A percentile compares a stretch with the other conserved stretches of the same genome.
Evolutionary conservation across 1,139 yeast species (phyloP).

Genomic region (Blastobotrys malaysiensis): DNA sequence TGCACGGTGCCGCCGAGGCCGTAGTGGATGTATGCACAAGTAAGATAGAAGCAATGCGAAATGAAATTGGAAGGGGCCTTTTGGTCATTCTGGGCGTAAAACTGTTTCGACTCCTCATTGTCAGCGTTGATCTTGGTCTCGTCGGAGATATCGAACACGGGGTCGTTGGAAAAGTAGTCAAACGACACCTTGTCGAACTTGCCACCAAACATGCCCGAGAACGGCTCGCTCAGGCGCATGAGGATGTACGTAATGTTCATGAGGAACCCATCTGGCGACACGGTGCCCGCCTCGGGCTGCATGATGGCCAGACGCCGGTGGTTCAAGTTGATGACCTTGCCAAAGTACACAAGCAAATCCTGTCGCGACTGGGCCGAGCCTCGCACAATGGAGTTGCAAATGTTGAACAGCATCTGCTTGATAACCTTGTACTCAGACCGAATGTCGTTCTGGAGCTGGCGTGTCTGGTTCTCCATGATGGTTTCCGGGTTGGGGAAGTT

Average conservation of each 20-base stretch:
- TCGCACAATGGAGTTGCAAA: slow-evolving; percentile 71
- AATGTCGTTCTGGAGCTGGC: slow-evolving; percentile 23
- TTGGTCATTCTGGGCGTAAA: slow-evolving; percentile 33
- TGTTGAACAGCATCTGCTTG: slow-evolving; percentile 46
- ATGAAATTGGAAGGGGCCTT: slow-evolving; percentile 57
- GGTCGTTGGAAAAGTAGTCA: slow-evolving; percentile 48
- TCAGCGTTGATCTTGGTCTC: slow-evolving; percentile 84
- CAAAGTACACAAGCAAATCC: slow-evolving; percentile 61
- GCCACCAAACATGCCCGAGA: slow-evolving; percentile 52
- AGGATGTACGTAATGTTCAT: slow-evolving; percentile 65
- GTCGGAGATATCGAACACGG: slow-evolving; percentile 58
- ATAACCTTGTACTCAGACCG: slow-evolving; percentile 29
- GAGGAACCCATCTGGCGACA: slow-evolving; percentile 80
- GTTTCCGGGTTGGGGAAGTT: slow-evolving; percentile 27
- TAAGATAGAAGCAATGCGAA: slow-evolving; percentile 78
- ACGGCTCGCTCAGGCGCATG: slow-evolving; percentile 74
- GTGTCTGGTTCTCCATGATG: slow-evolving; percentile 21
- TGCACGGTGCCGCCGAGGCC: slow-evolving; percentile 79
- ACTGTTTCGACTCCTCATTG: slow-evolving; percentile 58
- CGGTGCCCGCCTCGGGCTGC: slow-evolving; percentile 62
- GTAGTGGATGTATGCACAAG: slow-evolving; percentile 75
- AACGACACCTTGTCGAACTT: slow-evolving; percentile 75
- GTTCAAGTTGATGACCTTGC: slow-evolving; percentile 65
- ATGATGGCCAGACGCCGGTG: slow-evolving; percentile 78
- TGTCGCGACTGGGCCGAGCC: slow-evolving; percentile 62